Base-by-base conservation (phyloP, 2,329 filamentous ascomycete species). In the Paracorniculantispora psalliotae region DNA sequence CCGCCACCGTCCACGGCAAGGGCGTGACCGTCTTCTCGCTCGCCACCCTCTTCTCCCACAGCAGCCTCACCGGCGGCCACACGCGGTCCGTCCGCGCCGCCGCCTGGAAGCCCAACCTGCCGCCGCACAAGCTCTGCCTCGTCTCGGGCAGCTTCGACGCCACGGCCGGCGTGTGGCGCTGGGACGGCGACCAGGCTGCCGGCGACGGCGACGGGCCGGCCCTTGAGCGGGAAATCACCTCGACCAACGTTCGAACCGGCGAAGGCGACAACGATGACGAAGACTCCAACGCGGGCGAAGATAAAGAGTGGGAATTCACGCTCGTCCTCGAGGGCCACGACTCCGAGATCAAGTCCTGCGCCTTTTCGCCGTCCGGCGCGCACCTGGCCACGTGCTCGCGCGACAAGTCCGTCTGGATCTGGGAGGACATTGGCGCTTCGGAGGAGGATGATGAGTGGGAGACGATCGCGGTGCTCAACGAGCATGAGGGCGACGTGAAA, bases 321-420 rank as follows among this genome's bases (percentile, higher is more conserved):
- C 87, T 97, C 8, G 89, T 97, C 1, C 81, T 99, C 1, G 94
- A 97, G 68, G 94, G 94, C 0, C 94, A 97, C 71, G 94, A 97
- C 69, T 91, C 89, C 25, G 94, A 99, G 75, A 90, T 99, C 78
- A 89, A 97, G 78, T 79, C 83, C 30, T 85, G 93, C 63, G 81
- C 84, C 2, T 96, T 92, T 76, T 86, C 82, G 19, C 86, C 90
- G 0, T 84, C 84, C 0, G 90, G 90, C 1, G 84, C 88, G 62
- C 87, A 91, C 67, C 81, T 99, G 4, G 94, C 94, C 6, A 97
- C 92, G 0, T 97, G 92, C 73, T 90, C 86, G 56, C 83, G 94
- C 51, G 94, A 99, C 72, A 97, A 97, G 77, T 89, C 85, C 17
- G 91, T 97, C 19, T 99, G 94, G 94, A 91, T 99, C 67, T 99